Evolutionary conservation across 306 rosid genomes (phyloP), one percentile per base, ranked within the genome.

Genomic region (Pyrus bretschneideri): DNA sequence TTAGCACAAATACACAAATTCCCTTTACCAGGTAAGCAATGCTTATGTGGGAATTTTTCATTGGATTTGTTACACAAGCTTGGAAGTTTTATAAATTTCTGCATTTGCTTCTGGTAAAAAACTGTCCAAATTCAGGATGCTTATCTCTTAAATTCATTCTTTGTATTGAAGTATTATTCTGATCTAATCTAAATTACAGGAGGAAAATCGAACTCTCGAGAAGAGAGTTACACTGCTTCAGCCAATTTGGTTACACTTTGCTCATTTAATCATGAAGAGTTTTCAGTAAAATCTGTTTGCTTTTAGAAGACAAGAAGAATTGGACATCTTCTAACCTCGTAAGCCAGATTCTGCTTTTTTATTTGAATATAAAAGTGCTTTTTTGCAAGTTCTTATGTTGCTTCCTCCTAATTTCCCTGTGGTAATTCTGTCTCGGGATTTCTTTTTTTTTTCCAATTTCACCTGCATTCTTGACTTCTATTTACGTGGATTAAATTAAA

Each of bases 81-180:
- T 40, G 12, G n/a, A 61, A 45, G 31, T 73, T 44, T 3, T 10
- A 73, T 11, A 29, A 14, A 21, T 62, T 62, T 3, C 25, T 29
- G 70, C 78, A 74, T 74, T 45, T 62, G 70, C 25, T 63, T 4
- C 23, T 15, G 55, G 21, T 49, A 49, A 49, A 49, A 15, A 49
- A 4, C 1, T 4, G 3, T 49, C 8, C 55, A 49, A 49, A 49
- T 4, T 49, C 54, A 14, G 54, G 54, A 14, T 5, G 1, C 8
- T 18, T 15, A 21, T 35, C 70, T 19, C 49, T 2, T 15, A 62
- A 29, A 62, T 27, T 27, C 31, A 14, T 62, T 62, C 0, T 49
- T 49, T 17, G 9, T 51, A 17, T 2, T 51, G 3, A 51, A 17
- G 9, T 9, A 1, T 0, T 51, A 51, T 15, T 51, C 55, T 17